A percentile compares a stretch with the other conserved stretches of the same genome.
phyloP scores from a whole-genome alignment of 768 basidiomycete genomes.

The Kockovaella imperatae region DNA sequence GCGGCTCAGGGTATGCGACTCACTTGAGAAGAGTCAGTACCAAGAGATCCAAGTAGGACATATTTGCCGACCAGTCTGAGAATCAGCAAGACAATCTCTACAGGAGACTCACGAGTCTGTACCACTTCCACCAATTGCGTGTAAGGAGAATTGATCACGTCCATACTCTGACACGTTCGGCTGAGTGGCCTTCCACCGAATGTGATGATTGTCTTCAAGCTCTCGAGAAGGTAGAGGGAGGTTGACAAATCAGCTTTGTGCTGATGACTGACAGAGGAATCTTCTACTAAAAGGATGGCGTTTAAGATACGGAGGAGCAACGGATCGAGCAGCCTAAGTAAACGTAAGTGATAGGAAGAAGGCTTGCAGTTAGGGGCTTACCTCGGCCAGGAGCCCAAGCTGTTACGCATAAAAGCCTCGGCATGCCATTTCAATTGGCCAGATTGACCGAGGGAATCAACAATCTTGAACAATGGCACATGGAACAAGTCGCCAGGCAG shows the following conservation, averaged over 20 bases:
- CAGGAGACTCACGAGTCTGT: too few species aligned
- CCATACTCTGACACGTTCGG: conserved; percentile 61
- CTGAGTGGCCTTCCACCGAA: conserved; percentile 87
- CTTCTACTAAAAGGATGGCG: not conserved
- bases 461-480: conserved; percentile 75
- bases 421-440: conserved; percentile 66
- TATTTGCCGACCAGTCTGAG: not conserved
- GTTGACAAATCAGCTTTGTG: conserved; percentile 71
- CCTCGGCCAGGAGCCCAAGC: conserved; percentile 82
- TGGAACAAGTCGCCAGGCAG: conserved; percentile 76
- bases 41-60: not conserved
- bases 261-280: conserved; percentile 58
- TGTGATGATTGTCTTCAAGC: conserved; percentile 64
- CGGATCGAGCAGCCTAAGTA: conserved; percentile 76
- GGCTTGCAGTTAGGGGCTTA: too few species aligned
- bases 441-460: conserved; percentile 83
- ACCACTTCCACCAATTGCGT: conserved; percentile 57
- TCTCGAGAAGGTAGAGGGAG: conserved; percentile 65
- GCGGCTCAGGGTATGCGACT: too few species aligned
- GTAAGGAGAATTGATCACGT: conserved; percentile 61
- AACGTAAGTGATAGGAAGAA: too few species aligned
- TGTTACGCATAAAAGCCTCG: conserved; percentile 97
- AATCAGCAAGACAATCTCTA: too few species aligned
- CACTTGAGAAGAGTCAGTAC: not conserved
- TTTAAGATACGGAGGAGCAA: conserved; percentile 49